Evolutionary conservation across 306 rosid genomes (phyloP), one percentile per base, ranked within the genome.

Genomic region (Castanea crenata): DNA sequence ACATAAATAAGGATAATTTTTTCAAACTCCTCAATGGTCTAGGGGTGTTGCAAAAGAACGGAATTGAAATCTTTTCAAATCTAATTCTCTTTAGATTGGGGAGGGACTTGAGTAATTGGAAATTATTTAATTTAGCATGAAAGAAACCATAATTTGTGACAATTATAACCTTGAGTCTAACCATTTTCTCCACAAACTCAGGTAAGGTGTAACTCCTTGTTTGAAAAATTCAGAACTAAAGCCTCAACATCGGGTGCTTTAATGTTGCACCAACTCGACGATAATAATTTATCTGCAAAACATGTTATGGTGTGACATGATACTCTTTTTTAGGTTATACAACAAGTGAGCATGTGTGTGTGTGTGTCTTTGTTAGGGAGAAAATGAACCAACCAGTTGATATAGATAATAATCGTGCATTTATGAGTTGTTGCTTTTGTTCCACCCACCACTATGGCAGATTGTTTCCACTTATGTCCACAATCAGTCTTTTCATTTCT

Each of bases 1-100:
- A 85, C 88, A 87, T 87, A 35, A 59, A 79, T 31, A 85, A 83
- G 71, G 87, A 85, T 32, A 87, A 23, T 55, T 78, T 83, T 54
- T 27, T 56, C 78, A 86, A 64, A 44, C 38, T 83, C 75, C n/a
- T 44, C 73, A 81, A n/a, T 32, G 54, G 54, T 49, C 12, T 23
- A 23, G 27, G 54, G 54, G 16, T 13, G 15, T 7, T 52, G 62
- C 81, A 69, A 0, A 83, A 44, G 73, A 18, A 19, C 52, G 87
- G 80, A 59, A 81, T 65, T 56, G 83, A 83, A 78, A 83, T 10
- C 71, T 25, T 25, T 34, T 64, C 71, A 31, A 64, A 25, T 31
- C 46, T 64, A n/a, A 64, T 31, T 64, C 71, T 64, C 18, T 34
- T 25, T 34, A 64, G 20, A 64, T 64, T 64, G 21, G 29, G 10